These are phyloP conservation scores for Phytophthora pini DNA, from an alignment of 352 stramenopile species.

Conservation along the genomic window DNA sequence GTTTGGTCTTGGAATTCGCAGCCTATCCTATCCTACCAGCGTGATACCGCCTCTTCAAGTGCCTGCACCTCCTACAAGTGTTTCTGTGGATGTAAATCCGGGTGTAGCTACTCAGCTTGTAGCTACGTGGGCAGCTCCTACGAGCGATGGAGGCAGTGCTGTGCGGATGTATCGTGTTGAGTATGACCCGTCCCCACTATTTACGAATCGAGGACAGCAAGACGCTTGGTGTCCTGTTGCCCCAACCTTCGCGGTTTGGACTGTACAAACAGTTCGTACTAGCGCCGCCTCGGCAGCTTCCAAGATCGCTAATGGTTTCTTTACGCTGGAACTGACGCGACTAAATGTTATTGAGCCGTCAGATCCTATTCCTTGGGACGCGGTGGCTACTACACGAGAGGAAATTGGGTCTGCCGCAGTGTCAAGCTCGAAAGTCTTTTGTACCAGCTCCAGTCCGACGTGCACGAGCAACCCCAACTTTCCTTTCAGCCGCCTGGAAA, in stretches of 20 bases:
- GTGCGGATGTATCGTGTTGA: constrained; percentile 85
- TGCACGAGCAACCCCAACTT: constrained; percentile 46
- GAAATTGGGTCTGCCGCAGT: constrained; percentile 64
- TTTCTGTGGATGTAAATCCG: constrained; percentile 77
- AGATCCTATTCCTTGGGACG: constrained; percentile 93
- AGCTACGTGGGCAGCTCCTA: constrained; percentile 55
- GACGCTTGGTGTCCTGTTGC: constrained; percentile 72
- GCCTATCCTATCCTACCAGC: constrained; percentile 43
- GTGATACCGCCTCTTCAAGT: constrained; percentile 81
- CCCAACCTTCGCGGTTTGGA: constrained; percentile 68
- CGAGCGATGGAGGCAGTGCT: constrained; percentile 63
- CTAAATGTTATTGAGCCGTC: constrained; percentile 53
- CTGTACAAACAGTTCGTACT: constrained; percentile 45
- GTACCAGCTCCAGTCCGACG: constrained; percentile 32
- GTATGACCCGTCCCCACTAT: constrained; percentile 74
- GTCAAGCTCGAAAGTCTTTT: constrained; percentile 63
- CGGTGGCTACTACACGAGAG: constrained; percentile 82
- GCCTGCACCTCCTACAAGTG: constrained; percentile 66
- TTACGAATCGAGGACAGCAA: constrained; percentile 68
- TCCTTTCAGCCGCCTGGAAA: constrained; percentile 41
- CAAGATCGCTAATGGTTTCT: constrained; percentile 60
- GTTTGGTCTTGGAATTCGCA: constrained; percentile 63
- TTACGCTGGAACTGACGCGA: constrained; percentile 61
- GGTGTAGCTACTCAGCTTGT: constrained; percentile 81
- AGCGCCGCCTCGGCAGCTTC: constrained; percentile 25